phyloP scores from a whole-genome alignment of 345 rosid genomes.

The Bruguiera parviflora region DNA sequence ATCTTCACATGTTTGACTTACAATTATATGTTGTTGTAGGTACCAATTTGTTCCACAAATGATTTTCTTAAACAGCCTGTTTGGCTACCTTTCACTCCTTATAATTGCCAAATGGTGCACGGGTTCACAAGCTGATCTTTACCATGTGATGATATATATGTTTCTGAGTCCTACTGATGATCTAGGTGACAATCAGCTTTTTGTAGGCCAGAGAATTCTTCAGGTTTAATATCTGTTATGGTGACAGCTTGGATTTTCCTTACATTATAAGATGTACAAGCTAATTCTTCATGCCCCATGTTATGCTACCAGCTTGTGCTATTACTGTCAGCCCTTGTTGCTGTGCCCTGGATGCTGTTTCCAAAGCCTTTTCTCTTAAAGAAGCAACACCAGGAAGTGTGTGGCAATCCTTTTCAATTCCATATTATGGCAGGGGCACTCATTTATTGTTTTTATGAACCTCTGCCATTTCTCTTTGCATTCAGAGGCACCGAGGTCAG shows the following conservation, averaged over 20 bases:
- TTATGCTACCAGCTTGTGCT: slow-evolving; percentile 19
- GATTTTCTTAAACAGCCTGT: slow-evolving; percentile 83
- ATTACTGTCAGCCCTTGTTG: slow-evolving; percentile 59
- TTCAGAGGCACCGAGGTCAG: slow-evolving; percentile 82
- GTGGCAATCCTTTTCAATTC: slow-evolving; percentile 7
- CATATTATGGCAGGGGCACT: background rate
- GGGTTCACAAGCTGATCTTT: slow-evolving; percentile 90
- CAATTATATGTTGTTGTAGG: slow-evolving; percentile 44
- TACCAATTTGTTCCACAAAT: slow-evolving; percentile 93
- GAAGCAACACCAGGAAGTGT: slow-evolving; percentile 76
- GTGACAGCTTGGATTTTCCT: slow-evolving; percentile 5
- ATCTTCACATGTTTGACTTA: background rate
- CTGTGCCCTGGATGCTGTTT: slow-evolving; percentile 97
- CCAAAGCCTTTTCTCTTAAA: slow-evolving; percentile 95
- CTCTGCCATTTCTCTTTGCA: slow-evolving; percentile 4
- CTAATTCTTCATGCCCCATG: background rate
- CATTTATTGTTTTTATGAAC: slow-evolving; percentile 3
- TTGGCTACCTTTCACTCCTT: slow-evolving; percentile 87
- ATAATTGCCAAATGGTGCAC: slow-evolving; percentile 86
- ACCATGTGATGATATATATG: slow-evolving; percentile 96
- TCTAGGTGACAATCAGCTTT: slow-evolving; percentile 84
- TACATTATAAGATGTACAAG: background rate
- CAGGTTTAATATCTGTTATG: slow-evolving; percentile 7
- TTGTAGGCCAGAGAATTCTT: slow-evolving; percentile 51
- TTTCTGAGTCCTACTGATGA: slow-evolving; percentile 91